Evolutionary conservation across 805 yeast genomes (phyloP), one percentile per base, ranked within the genome.

Genomic region (Candida fluviatilis): DNA sequence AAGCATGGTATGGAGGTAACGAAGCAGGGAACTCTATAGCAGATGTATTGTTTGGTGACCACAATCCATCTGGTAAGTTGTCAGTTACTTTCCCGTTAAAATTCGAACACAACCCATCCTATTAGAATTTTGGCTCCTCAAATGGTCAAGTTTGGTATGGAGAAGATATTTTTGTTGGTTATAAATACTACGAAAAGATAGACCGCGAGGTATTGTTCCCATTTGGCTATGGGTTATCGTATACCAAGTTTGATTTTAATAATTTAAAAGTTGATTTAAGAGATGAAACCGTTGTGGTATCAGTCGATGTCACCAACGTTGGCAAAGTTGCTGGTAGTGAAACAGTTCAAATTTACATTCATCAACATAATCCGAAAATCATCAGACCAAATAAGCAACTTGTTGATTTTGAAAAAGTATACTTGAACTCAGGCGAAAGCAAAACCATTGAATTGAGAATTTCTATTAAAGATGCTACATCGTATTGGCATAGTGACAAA

Each of bases 101-200:
- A 43, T 47, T 65, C 34, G 67, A 73, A 47, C 82, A 79, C 55
- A 76, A 73, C 45, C 84, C 84, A 10, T 69, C 82, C 0, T 78
- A 54, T 55, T 56, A 76, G 49, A 76, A 70, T 57, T 76, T 62
- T 60, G 60, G 62, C 21, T 62, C 79, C 7, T 72, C 71, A 49
- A 66, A 67, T 50, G 83, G 84, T 31, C 58, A 71, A 37, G 76
- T 71, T 23, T 49, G 73, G 39, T 81, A 80, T 48, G 84, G 85
- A 41, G 87, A 81, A 54, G 84, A 79, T 50, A 73, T 80, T 33
- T 80, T 66, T 53, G 75, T 80, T 37, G 86, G 85, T 15, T 79
- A 80, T 62, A 63, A 78, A 42, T 76, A 60, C 60, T 81, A 76
- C 55, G 84, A 80, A 49, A 73, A 73, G 55, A 52, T 62, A 26